Evolutionary conservation across 768 basidiomycete genomes (phyloP), one percentile per base, ranked within the genome.

Genomic region (Russula brevipes): DNA sequence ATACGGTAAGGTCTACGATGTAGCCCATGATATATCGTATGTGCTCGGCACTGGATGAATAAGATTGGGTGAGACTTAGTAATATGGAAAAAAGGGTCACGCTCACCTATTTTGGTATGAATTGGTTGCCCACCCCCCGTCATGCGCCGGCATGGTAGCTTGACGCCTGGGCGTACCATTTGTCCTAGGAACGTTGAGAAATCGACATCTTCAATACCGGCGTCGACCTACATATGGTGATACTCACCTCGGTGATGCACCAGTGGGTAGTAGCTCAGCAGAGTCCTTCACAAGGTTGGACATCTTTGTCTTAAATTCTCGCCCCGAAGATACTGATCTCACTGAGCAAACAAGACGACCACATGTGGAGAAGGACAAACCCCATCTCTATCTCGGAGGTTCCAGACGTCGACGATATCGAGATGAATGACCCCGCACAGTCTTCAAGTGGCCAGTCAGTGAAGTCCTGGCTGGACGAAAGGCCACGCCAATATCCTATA

Each of bases 401-500:
- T 57, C 61, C 55, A 62, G 17, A 57, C 42, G 5, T 36, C 55
- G 12, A 57, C 24, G 16, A 62, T 57, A 24, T 62, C 61, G 2
- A 5, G 2, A 8, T 56, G 61, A 44, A 62, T 57, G 30, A 62
- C 41, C 10, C 36, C 31, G 51, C 5, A 36, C 54, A 62, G 24
- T 52, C 12, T 31, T 36, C 14, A 24, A 62, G 35, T 5, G 24
- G n/a, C 4, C 16, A 10, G 5, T 42, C 41, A 17, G 49, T n/a
- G 19, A 52, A 52, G 16, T 52, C 35, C 14, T 30, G 24, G 19
- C 49, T 62, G 30, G 49, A 45, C 55, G 24, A 16, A 17, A 62
- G 42, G 24, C 17, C 16, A 19, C 50, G 17, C 61, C 61, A 62
- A 46, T 62, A 62, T 44, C 55, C 61, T 61, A 49, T n/a, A n/a